phyloP scores from a whole-genome alignment of 2,329 filamentous ascomycete species.

The Diaporthe caulivora region DNA sequence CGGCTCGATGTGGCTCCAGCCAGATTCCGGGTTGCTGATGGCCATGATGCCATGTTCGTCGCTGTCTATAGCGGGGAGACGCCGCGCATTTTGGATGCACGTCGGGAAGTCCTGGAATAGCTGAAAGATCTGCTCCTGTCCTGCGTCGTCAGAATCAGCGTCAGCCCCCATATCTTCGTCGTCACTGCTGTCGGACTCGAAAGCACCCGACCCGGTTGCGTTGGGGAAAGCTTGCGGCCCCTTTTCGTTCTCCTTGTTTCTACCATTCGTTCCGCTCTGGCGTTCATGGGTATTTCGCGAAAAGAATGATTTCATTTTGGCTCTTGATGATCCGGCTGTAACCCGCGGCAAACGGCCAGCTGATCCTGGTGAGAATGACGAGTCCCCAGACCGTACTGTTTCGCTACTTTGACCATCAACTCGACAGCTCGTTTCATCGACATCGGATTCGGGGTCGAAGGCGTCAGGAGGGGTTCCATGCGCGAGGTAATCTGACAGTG shows the following conservation, averaged over 20 bases:
- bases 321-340: not conserved
- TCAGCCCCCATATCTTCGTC: not conserved
- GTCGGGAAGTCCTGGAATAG: constrained; percentile 33
- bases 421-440: not conserved
- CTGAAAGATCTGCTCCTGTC: not conserved
- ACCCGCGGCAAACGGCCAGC: not conserved
- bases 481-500: no score
- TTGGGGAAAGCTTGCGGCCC: not conserved
- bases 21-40: not conserved
- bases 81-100: constrained; percentile 19
- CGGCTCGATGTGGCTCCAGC: constrained; percentile 2
- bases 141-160: not conserved
- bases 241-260: not conserved
- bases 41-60: constrained; percentile 6
- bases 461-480: not conserved
- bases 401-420: not conserved
- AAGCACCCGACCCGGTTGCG: not conserved
- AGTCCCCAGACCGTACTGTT: not conserved
- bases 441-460: not conserved
- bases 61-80: not conserved
- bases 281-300: not conserved
- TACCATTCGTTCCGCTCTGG: not conserved
- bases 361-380: not conserved
- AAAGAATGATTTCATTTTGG: not conserved
- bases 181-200: constrained; percentile 22